phyloP scores from a whole-genome alignment of 768 basidiomycete species.

The Boletus coccyginus region DNA sequence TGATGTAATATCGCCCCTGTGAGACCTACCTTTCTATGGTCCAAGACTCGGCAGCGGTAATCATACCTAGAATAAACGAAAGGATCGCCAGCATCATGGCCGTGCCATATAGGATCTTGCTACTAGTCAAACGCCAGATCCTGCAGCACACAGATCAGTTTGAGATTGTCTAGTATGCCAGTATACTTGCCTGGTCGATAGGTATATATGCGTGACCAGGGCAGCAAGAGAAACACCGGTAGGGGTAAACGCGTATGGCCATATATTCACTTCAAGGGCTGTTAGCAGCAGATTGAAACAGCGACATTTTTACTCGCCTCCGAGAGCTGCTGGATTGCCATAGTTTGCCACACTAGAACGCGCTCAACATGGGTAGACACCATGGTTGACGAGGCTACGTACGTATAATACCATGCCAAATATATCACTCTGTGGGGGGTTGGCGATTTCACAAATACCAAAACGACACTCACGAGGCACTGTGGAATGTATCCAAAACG shows the following conservation, averaged over 20 bases:
- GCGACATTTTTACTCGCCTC: not conserved
- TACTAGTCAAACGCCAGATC: slow-evolving; percentile 17
- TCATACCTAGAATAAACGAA: slow-evolving; percentile 43
- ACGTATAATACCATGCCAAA: slow-evolving; percentile 21
- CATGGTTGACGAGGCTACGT: not conserved
- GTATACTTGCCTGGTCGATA: slow-evolving; percentile 40
- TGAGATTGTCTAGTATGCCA: slow-evolving; percentile 4
- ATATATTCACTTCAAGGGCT: slow-evolving; percentile 35
- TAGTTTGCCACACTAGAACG: slow-evolving; percentile 11
- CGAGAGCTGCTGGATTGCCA: slow-evolving; percentile 13
- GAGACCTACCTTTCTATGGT: slow-evolving; percentile 39
- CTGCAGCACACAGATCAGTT: not conserved
- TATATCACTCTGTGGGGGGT: slow-evolving; percentile 9
- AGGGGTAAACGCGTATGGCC: slow-evolving; percentile 53
- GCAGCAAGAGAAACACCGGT: slow-evolving; percentile 45
- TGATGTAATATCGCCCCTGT: not conserved
- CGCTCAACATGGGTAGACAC: not conserved
- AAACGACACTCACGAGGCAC: slow-evolving; percentile 11
- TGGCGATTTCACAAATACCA: no score
- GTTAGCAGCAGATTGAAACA: not conserved
- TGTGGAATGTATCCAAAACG: slow-evolving; percentile 20
- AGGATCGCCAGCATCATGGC: slow-evolving; percentile 36
- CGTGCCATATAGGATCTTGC: slow-evolving; percentile 26
- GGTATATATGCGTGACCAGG: slow-evolving; percentile 47
- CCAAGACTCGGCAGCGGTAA: slow-evolving; percentile 42